Evolutionary conservation across 495 filamentous ascomycete genomes (phyloP), one percentile per base, ranked within the genome.

Genomic region (Xylaria flabelliformis): DNA sequence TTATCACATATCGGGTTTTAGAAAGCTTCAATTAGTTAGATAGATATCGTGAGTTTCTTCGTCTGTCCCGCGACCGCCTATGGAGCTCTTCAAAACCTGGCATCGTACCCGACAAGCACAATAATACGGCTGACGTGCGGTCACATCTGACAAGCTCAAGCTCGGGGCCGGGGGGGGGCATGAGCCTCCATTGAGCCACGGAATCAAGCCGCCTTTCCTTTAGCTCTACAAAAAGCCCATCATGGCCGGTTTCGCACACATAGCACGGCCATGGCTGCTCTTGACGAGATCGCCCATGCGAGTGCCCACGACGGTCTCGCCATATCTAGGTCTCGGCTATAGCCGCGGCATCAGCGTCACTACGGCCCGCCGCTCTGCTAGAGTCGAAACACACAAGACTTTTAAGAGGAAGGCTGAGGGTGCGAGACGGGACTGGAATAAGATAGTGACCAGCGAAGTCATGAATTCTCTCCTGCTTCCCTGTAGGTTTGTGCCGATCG

Each of bases 361-460:
- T 15, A 5, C 68, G 8, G 46, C 67, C 34, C 34, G 53, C 56
- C 46, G 2, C 26, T 1, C 26, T 29, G 26, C 26, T 2, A 2
- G 26, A 29, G 26, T 2, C 26, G 26, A 2, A 29, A 1, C 26
- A 29, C 2, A 29, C 26, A 29, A 29, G 26, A n/a, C n/a, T n/a
- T 29, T 29, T 48, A 17, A 91, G 70, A 95, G 82, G 24, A 26
- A 13, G 26, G 3, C 0, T 1, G 12, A 13, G 0, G 7, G 4
- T 3, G 8, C 77, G 95, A 90, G 92, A 92, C 94, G 80, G 92
- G 89, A 73, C 90, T 93, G 94, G 67, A 91, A 92, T 76, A 94
- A 86, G 82, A 93, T 94, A 67, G 90, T 39, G 36, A 39, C 8
- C 36, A 39, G 91, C 44, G 91, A 93, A 79, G 91, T 89, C 77